phyloP scores from a whole-genome alignment of 192 early-diverging fungal species.

The Umbelopsis sp. region DNA sequence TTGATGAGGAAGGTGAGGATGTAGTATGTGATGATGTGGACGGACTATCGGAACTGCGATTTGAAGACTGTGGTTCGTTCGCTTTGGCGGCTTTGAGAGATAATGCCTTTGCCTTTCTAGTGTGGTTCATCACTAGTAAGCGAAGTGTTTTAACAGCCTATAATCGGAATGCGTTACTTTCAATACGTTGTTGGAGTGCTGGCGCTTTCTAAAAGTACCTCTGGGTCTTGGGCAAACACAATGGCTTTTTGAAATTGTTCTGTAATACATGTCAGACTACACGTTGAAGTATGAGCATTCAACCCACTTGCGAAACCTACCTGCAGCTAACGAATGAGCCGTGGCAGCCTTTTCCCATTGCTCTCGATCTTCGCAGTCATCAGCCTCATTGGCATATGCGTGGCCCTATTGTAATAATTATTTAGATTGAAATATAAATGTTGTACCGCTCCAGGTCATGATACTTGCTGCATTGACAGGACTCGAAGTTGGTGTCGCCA shows the following conservation, averaged over 20 bases:
- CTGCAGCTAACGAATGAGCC: constrained; percentile 69
- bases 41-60: neutral
- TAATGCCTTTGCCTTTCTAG: constrained; percentile 64
- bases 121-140: constrained; percentile 69
- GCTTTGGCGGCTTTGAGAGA: constrained; percentile 39
- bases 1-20: neutral
- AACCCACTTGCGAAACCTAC: constrained; percentile 28
- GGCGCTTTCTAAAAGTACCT: constrained; percentile 34
- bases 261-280: neutral
- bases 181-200: too few relatives aligned
- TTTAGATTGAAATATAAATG: neutral
- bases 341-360: constrained; percentile 60
- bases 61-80: neutral
- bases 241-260: constrained; percentile 64
- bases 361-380: constrained; percentile 59
- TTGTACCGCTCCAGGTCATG: neutral
- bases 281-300: neutral
- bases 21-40: neutral
- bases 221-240: constrained; percentile 56
- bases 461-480: constrained; percentile 27
- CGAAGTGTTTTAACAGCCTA: constrained; percentile 66
- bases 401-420: constrained; percentile 51
- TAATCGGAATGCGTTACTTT: neutral
- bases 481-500: constrained; percentile 1
- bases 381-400: constrained; percentile 63